Evolutionary conservation across 495 filamentous ascomycete genomes (phyloP).

Genomic region (Penicillium robsamsonii): DNA sequence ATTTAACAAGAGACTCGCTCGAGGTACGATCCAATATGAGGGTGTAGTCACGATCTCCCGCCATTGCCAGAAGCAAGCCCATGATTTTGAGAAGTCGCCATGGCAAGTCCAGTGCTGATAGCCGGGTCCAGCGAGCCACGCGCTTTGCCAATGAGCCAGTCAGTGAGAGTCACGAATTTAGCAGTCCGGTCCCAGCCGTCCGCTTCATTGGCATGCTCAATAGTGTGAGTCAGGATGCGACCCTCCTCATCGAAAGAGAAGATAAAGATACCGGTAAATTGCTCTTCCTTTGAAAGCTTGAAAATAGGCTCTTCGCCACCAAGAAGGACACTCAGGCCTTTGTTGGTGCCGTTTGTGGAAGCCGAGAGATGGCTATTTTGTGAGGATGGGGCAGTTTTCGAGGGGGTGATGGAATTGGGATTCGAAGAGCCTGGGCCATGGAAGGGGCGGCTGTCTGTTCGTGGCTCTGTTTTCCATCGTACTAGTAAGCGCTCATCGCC

Average conservation of each 20-base stretch:
- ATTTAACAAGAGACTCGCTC: background rate
- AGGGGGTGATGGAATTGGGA: background rate
- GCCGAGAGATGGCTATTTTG: slow-evolving; percentile 18
- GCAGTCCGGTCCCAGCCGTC: slow-evolving; percentile 67
- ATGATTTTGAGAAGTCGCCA: slow-evolving; percentile 28
- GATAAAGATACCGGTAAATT: slow-evolving; percentile 72
- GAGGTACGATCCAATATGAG: background rate
- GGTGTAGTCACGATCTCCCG: slow-evolving; percentile 2
- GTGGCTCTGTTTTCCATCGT: slow-evolving; percentile 69
- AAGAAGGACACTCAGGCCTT: slow-evolving; percentile 41
- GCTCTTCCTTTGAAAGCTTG: slow-evolving; percentile 61
- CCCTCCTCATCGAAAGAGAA: slow-evolving; percentile 95
- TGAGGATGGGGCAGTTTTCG: background rate
- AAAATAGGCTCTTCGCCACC: slow-evolving; percentile 68
- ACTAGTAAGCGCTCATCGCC: slow-evolving; percentile 79
- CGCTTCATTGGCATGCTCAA: slow-evolving; percentile 85
- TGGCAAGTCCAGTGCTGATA: slow-evolving; percentile 33
- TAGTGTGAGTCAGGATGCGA: slow-evolving; percentile 78
- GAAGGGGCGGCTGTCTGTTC: slow-evolving; percentile 33
- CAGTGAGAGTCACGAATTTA: slow-evolving; percentile 79
- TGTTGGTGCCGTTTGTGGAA: slow-evolving; percentile 35
- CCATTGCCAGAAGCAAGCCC: slow-evolving; percentile 3
- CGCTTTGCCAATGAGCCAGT: slow-evolving; percentile 76
- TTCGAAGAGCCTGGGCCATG: slow-evolving; percentile 12
- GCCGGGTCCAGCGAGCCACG: slow-evolving; percentile 47